Evolutionary conservation across 1,284 basidiomycete species (phyloP), one percentile per base, ranked within the genome.

Genomic region (Pisolithus thermaeus): DNA sequence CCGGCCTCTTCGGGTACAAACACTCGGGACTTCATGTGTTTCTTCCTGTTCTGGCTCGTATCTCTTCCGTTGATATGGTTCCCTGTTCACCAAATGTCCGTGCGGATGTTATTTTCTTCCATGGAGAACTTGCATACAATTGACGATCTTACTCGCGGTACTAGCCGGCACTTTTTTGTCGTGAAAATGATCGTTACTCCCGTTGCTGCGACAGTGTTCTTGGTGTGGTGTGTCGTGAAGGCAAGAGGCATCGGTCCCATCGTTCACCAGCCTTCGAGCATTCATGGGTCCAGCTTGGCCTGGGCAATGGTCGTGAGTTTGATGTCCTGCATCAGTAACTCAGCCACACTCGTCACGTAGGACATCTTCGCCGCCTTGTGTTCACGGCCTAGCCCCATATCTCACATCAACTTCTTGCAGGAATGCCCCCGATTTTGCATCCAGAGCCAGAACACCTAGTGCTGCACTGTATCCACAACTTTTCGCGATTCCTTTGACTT

Each of bases 21-120:
- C 44, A 85, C 84, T 2, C 72, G 76, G 38, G 83, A 87, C 64
- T 87, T 88, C 59, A 70, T 92, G 68, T 82, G 81, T 56, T 95
- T 94, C 78, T 85, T 93, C 74, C 73, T 95, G 55, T 95, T 92
- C 74, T 92, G 88, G 81, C 70, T 92, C 40, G 75, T 92, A 50
- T 87, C 83, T 32, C 74, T 93, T 11, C 87, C 89, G 3, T 81
- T 84, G 25, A 86, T 92, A 56, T 90, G 82, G 81, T 84, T 90
- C 53, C 87, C 87, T 4, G 82, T 91, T 41, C 87, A 91, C 72
- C 80, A 87, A 65, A 84, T 92, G 81, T 83, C 60, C 52, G 78
- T 68, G 37, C 58, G 55, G 52, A 51, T 52, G 61, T 46, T 46
- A 50, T 53, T 59, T 57, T n/a, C n/a, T 35, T 37, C 18, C 40